Percentiles rank a stretch among this genome's conserved stretches.
Evolutionary conservation across 1,284 basidiomycete species (phyloP).

Genomic region (Cryptococcus sp.): DNA sequence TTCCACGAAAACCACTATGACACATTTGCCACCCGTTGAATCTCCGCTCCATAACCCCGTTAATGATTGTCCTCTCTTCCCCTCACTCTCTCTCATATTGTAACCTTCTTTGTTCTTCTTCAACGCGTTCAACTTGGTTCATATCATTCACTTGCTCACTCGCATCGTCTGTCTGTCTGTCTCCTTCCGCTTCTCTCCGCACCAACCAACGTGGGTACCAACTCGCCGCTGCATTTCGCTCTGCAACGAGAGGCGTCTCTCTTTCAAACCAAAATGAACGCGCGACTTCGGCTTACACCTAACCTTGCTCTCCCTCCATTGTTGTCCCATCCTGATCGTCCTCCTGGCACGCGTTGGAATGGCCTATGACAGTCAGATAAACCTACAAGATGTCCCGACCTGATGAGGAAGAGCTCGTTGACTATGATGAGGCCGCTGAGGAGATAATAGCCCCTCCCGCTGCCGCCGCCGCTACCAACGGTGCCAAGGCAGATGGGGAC

Average conservation of each 20-base stretch:
- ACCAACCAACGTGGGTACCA: constrained; percentile 4
- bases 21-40: not conserved
- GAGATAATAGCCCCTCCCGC: constrained; percentile 70
- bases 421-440: constrained; percentile 94
- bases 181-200: not conserved
- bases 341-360: constrained; percentile 1
- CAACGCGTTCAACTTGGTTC: not conserved
- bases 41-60: not conserved
- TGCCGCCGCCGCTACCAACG: constrained; percentile 59
- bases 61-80: not conserved
- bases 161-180: not conserved
- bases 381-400: constrained; percentile 34
- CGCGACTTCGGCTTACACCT: constrained; percentile 23
- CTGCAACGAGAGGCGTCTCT: not conserved
- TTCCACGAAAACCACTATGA: too few relatives aligned
- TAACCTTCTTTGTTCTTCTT: not conserved
- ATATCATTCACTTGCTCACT: not conserved
- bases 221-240: not conserved
- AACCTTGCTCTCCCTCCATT: constrained; percentile 2
- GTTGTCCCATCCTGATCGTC: constrained; percentile 2
- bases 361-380: constrained; percentile 2
- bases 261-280: constrained; percentile 3
- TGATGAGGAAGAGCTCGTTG: constrained; percentile 58
- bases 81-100: not conserved
- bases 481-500: constrained; percentile 66